Percentiles rank a stretch among this genome's conserved stretches.
These are phyloP conservation scores for Rhizopus sp. DNA, from an alignment of 371 early-diverging fungal genomes.

Conservation along the genomic window DNA sequence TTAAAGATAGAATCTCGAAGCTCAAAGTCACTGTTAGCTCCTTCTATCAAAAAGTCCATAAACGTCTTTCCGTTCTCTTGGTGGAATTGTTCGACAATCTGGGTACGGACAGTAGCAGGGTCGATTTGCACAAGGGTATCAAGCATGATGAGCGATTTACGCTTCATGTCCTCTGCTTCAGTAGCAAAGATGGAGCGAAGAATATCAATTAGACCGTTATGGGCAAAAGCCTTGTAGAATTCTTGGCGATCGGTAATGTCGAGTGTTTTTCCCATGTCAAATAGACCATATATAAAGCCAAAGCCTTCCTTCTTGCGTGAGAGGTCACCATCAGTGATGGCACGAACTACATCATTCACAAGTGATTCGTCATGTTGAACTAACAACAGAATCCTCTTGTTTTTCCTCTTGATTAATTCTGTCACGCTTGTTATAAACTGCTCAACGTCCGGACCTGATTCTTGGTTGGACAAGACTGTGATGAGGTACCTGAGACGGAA, in stretches of 20 bases:
- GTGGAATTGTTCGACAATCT: slow-evolving; percentile 61
- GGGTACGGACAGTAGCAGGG: slow-evolving; percentile 54
- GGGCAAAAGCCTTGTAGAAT: slow-evolving; percentile 57
- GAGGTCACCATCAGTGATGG: too few species aligned
- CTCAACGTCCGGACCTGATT: slow-evolving; percentile 63
- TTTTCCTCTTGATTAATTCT: slow-evolving; percentile 57
- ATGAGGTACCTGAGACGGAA: slow-evolving; percentile 84
- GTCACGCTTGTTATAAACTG: background rate
- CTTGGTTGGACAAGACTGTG: slow-evolving; percentile 73
- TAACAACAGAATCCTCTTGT: slow-evolving; percentile 62
- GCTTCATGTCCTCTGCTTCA: slow-evolving; percentile 37
- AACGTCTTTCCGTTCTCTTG: slow-evolving; percentile 18
- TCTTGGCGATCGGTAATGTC: slow-evolving; percentile 59
- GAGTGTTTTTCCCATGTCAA: slow-evolving; percentile 68
- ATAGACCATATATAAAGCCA: slow-evolving; percentile 77
- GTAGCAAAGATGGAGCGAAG: slow-evolving; percentile 65
- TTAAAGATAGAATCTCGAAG: slow-evolving; percentile 36
- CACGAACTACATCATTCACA: too few species aligned
- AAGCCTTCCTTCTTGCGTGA: background rate
- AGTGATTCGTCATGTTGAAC: too few species aligned
- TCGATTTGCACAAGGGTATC: slow-evolving; percentile 1
- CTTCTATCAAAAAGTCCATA: too few species aligned
- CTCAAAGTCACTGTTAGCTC: background rate
- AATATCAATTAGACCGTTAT: slow-evolving; percentile 76
- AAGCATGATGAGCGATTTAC: slow-evolving; percentile 45